Conservation (phyloP, 345 rosid genomes). For the Hevea brasiliensis region DNA sequence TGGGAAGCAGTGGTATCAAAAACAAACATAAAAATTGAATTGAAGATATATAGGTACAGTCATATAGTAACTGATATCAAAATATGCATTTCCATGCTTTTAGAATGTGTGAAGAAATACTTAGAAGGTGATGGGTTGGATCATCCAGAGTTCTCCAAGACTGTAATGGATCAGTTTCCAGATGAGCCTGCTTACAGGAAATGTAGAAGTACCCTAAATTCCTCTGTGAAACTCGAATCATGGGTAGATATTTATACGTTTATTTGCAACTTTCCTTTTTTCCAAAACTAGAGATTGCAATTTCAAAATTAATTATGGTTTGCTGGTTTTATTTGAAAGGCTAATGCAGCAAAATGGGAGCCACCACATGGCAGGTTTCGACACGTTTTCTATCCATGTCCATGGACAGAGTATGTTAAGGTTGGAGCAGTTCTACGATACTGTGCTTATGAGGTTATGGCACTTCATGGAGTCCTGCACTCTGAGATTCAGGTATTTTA, state of each 20-base stretch:
- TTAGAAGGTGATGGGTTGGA: constrained; percentile 48
- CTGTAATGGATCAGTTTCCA: constrained; percentile 58
- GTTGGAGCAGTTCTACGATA: constrained; percentile 59
- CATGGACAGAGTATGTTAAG: constrained; percentile 67
- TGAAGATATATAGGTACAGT: no score
- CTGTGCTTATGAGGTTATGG: constrained; percentile 73
- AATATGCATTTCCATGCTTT: neutral
- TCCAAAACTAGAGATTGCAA: neutral
- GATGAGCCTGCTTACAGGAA: constrained; percentile 61
- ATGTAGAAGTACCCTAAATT: constrained; percentile 49
- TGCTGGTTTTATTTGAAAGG: constrained; percentile 33
- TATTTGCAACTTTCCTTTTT: neutral
- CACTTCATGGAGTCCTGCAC: constrained; percentile 69
- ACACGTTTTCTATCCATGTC: constrained; percentile 64
- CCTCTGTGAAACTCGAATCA: constrained; percentile 54
- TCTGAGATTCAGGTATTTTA: constrained; percentile 68
- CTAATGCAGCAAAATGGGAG: constrained; percentile 68
- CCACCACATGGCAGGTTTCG: constrained; percentile 67
- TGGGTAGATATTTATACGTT: constrained; percentile 31
- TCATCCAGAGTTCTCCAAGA: constrained; percentile 55
- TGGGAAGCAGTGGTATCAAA: no score
- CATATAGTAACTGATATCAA: constrained; percentile 9
- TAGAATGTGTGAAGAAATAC: constrained; percentile 68
- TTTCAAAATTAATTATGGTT: neutral
- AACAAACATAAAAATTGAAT: no score